A percentile compares a stretch with the other conserved stretches of the same genome.
Conservation (phyloP, 202 grass and related monocot species). For the Eragrostis tef region DNA sequence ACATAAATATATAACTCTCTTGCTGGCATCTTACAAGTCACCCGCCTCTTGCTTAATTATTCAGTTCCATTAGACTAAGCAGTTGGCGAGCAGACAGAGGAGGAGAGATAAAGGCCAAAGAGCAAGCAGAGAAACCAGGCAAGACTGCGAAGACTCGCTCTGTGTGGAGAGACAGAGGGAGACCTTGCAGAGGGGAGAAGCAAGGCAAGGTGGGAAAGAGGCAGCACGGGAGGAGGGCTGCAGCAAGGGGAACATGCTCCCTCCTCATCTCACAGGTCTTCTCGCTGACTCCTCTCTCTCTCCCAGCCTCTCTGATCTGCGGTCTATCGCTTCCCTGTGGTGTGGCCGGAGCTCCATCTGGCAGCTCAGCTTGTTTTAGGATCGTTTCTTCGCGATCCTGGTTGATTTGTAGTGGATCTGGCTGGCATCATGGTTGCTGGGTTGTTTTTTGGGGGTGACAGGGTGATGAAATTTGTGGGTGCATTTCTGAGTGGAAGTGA, state of each 20-base stretch:
- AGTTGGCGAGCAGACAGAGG: conserved; percentile 36
- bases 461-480: conserved; percentile 35
- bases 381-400: conserved; percentile 24
- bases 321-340: conserved; percentile 8
- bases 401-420: conserved; percentile 52
- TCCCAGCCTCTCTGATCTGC: conserved; percentile 27
- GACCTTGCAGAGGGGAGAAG: conserved; percentile 47
- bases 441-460: conserved; percentile 16
- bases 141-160: conserved; percentile 2
- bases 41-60: conserved; percentile 36
- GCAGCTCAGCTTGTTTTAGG: conserved; percentile 17
- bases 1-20: background rate
- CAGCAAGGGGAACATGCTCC: conserved; percentile 71
- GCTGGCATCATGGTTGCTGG: background rate
- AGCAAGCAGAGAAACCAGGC: conserved; percentile 40
- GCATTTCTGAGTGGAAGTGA: conserved; percentile 48
- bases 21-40: conserved; percentile 17
- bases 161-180: conserved; percentile 31
- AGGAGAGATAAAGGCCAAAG: conserved; percentile 25
- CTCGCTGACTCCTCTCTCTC: conserved; percentile 25
- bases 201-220: conserved; percentile 57
- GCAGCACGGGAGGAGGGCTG: conserved; percentile 56
- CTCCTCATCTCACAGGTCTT: conserved; percentile 56
- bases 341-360: conserved; percentile 11
- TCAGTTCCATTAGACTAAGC: conserved; percentile 39